Percentiles rank a stretch among this genome's conserved stretches.
Conservation (phyloP, 75 land plant genomes). For the Pinus taeda region DNA sequence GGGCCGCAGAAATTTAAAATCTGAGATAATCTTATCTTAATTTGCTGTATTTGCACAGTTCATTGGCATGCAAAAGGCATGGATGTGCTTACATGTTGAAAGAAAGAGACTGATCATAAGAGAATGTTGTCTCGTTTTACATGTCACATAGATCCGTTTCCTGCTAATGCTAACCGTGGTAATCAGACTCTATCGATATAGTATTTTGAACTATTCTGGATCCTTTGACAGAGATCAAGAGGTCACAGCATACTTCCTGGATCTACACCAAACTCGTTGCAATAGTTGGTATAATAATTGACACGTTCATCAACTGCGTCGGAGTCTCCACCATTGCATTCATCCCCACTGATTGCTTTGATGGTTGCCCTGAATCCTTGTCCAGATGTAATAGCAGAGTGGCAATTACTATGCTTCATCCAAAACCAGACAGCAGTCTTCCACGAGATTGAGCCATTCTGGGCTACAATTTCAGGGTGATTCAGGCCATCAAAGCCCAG, state of each 20-base stretch:
- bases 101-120: no score
- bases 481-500: neutral
- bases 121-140: no score
- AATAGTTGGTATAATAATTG: slow-evolving; percentile 22
- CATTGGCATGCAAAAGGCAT: no score
- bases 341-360: slow-evolving; percentile 23
- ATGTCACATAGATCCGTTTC: no score
- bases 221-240: no score
- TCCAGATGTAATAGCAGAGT: slow-evolving; percentile 3
- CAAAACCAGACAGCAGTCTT: neutral
- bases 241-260: slow-evolving; percentile 2
- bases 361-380: slow-evolving; percentile 14
- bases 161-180: no score
- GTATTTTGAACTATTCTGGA: no score
- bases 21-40: no score
- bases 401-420: slow-evolving; percentile 6
- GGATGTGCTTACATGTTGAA: no score
- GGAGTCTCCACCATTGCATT: slow-evolving; percentile 27
- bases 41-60: no score
- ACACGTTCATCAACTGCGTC: slow-evolving; percentile 16
- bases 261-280: slow-evolving; percentile 1
- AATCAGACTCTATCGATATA: no score
- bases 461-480: neutral
- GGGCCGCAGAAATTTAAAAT: no score
- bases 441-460: neutral